Evolutionary conservation across 805 yeast genomes (phyloP).

Genomic region (Tetrapisispora pingtungensis): DNA sequence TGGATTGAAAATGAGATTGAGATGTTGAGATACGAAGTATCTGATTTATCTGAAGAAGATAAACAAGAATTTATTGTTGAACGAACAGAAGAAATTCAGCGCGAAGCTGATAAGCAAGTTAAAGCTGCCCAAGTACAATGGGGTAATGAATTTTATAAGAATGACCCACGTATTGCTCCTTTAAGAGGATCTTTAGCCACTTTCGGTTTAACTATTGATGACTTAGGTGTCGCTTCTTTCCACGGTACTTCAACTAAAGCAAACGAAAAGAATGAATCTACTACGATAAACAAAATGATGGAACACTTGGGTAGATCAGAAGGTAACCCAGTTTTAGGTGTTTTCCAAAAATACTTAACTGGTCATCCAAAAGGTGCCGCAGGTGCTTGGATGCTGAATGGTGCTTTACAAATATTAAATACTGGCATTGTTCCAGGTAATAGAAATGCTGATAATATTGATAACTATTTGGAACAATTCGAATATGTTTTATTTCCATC

Average conservation of each 20-base stretch:
- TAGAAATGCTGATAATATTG: conserved; percentile 96
- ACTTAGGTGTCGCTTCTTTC: conserved; percentile 93
- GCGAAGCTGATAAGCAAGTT: conserved; percentile 77
- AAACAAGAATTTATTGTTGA: conserved; percentile 58
- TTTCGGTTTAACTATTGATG: conserved; percentile 87
- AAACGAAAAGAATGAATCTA: conserved; percentile 95
- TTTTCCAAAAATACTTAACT: conserved; percentile 96
- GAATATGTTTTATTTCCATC: conserved; percentile 92
- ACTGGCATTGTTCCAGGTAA: conserved; percentile 96
- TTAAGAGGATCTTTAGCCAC: conserved; percentile 94
- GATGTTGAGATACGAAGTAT: conserved; percentile 61
- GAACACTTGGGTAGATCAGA: conserved; percentile 89
- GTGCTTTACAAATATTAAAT: conserved; percentile 87
- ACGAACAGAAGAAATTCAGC: conserved; percentile 76
- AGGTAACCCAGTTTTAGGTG: conserved; percentile 97
- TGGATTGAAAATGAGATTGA: conserved; percentile 83
- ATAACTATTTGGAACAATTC: conserved; percentile 66
- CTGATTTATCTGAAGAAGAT: conserved; percentile 37
- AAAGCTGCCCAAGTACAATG: conserved; percentile 84
- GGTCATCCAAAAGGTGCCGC: conserved; percentile 99
- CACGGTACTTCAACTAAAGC: conserved; percentile 99
- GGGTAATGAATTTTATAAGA: conserved; percentile 89
- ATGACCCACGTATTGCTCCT: conserved; percentile 92
- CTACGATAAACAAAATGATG: conserved; percentile 87
- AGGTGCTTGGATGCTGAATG: conserved; percentile 99